Base-by-base conservation (phyloP, 805 yeast species). In the Clavispora carvajalis region DNA sequence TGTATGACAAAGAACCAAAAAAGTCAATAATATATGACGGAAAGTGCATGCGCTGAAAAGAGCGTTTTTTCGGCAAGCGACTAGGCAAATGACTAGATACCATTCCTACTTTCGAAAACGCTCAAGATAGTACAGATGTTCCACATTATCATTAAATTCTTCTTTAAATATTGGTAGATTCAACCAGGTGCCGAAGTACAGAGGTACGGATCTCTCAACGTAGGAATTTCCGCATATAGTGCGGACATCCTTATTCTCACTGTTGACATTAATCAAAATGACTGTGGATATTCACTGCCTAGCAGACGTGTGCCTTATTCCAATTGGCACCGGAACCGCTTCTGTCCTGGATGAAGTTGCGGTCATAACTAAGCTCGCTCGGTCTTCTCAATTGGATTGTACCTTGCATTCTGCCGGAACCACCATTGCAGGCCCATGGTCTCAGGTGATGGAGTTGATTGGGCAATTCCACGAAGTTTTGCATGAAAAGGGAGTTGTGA, bases 391-490 rank as follows among this genome's bases (percentile, higher is more conserved):
- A 3, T 65, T 88, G 40, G 71, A 79, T 37, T 79, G 82, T 46
- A 79, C 85, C 1, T 66, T 88, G 44, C 96, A 88, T 62, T 83
- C 95, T 51, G 96, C 96, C 2, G 96, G 96, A 3, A 88, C 96
- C 6, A 87, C 96, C 2, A 80, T 84, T 51, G 84, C 85, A 53
- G 96, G 96, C 1, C 89, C 88, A n/a, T 89, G 96, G 96, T 79
- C 80, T 53, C 89, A 84, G 40, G 96, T 89, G 1, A 82, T 80
- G 79, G 77, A 71, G 24, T 63, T 86, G 39, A 82, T 88, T 52
- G 96, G 96, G 7, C 74, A 77, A 49, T 65, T 87, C 52, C 96
- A 88, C 55, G 80, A 82, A 54, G 67, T 68, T 34, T 74, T 85
- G 39, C 96, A 88, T 54, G 49, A 51, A 7, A 70, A 71, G 4